Base-by-base conservation (phyloP, 148 eudicot genomes). In the Chenopodium suecicum region DNA sequence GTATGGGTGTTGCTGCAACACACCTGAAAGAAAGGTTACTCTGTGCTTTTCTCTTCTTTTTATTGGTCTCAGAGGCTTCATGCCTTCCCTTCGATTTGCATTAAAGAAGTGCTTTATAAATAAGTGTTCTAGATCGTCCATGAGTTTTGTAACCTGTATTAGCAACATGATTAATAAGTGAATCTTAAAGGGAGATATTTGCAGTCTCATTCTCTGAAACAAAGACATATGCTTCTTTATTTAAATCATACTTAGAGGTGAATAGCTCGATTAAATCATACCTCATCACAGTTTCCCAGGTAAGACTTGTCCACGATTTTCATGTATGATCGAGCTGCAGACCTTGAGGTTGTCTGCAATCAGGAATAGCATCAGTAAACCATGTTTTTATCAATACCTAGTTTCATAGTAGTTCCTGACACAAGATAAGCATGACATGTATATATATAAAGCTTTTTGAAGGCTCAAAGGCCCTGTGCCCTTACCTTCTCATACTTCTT, bases 401-500 rank as follows among this genome's bases (percentile, higher is more conserved):
- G 74, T 22, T 25, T 77, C 22, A 14, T 34, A 77, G 41, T 54
- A 52, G 63, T 8, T 77, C 17, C 52, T 62, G 11, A 1, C 60
- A 74, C 17, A 5, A 63, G 17, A 56, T 8, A 34, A 81, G 13
- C 54, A 62, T 27, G 60, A 25, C 74, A 32, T n/a, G 54, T 23
- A 70, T 48, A 23, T 60, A 54, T 17, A 13, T 56, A 56, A 76
- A 70, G 73, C 58, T 27, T 2, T 62, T 62, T 32, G 32, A 60
- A 34, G 75, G 52, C 27, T 23, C 74, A 41, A 6, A 81, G 7
- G 22, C 71, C 75, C 17, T 22, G 8, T 44, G 67, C 72, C 46
- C 82, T 79, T 54, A 94, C 98, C 98, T 94, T 94, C 70, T 94
- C 98, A 76, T 94, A 92, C 70, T 94, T 94, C 85, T 94, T 94